Conservation (phyloP, 257 asterid species). For the Solanum microdontum region DNA sequence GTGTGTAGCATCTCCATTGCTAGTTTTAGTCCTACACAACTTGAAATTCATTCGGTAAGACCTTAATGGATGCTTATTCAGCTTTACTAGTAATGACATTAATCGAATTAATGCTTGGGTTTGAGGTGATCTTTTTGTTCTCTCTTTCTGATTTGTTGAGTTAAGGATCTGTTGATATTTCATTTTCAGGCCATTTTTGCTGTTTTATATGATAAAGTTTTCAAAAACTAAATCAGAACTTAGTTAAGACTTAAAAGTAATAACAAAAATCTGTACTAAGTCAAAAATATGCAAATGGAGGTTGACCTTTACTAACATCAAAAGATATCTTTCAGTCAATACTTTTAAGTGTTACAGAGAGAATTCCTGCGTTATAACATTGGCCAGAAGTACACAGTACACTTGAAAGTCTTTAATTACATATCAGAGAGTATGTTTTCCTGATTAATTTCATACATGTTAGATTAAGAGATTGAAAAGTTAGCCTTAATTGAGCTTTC, state of each 20-base stretch:
- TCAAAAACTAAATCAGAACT: neutral
- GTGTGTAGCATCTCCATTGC: slow-evolving; percentile 64
- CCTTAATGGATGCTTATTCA: slow-evolving; percentile 2
- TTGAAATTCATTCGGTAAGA: slow-evolving; percentile 76
- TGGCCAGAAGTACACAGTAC: neutral
- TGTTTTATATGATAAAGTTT: neutral
- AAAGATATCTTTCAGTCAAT: neutral
- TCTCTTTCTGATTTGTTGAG: slow-evolving; percentile 2
- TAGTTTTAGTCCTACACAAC: slow-evolving; percentile 41
- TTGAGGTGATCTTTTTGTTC: neutral
- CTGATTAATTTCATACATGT: neutral
- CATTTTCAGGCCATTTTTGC: neutral
- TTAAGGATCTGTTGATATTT: slow-evolving; percentile 7
- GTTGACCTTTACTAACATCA: neutral
- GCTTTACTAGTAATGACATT: neutral
- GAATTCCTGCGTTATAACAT: neutral
- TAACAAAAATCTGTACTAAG: neutral
- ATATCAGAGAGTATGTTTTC: neutral
- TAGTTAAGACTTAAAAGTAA: neutral
- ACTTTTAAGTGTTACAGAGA: neutral
- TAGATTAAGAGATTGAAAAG: neutral
- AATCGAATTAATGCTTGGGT: neutral
- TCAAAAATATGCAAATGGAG: neutral
- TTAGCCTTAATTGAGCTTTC: neutral
- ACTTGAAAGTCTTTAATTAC: neutral